Base-by-base conservation (phyloP, 768 basidiomycete species). In the Boletus coccyginus region DNA sequence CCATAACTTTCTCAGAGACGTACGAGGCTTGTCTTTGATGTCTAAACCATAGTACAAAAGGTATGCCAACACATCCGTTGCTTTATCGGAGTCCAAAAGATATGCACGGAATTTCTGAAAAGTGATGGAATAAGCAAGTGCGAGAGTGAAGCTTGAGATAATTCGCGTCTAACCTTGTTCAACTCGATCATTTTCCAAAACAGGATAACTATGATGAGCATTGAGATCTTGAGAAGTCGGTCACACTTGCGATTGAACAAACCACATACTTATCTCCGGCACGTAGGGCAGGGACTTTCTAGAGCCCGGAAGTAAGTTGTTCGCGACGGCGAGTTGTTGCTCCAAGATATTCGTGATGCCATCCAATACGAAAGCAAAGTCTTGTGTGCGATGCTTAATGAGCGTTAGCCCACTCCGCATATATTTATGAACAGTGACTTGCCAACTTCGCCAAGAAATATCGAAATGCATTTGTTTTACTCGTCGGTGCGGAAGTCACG, bases 161-260 rank as follows among this genome's bases (percentile, higher is more conserved):
- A 9, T 9, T 41, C 12, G 32, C 59, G 47, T 42, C 74, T 35
- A 42, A 94, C 94, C 78, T 92, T 97, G 76, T 98, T 98, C 24
- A 92, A 71, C 60, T 98, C 96, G 39, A 97, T 75, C 71, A 93
- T 82, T 73, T 94, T 91, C 95, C 95, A 98, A 48, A 96, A 80
- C 53, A 92, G 76, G 13, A 90, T 76, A 41, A 92, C 91, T 90
- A 60, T 11, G 35, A 60, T 11, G 35, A 43, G n/a, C 27, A 38
- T 36, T 62, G 46, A 66, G 58, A n/a, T 24, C 36, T 36, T 62
- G 46, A 66, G 58, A n/a, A 55, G 41, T 48, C 10, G 33, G 24
- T 40, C 41, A 32, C 13, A 29, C 21, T 35, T 46, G 38, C 36
- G 5, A 35, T 8, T 16, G 36, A 45, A 36, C 32, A 50, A 55